These are phyloP conservation scores for Extremus antarcticus DNA, from an alignment of 495 filamentous ascomycete species.

Conservation along the genomic window DNA sequence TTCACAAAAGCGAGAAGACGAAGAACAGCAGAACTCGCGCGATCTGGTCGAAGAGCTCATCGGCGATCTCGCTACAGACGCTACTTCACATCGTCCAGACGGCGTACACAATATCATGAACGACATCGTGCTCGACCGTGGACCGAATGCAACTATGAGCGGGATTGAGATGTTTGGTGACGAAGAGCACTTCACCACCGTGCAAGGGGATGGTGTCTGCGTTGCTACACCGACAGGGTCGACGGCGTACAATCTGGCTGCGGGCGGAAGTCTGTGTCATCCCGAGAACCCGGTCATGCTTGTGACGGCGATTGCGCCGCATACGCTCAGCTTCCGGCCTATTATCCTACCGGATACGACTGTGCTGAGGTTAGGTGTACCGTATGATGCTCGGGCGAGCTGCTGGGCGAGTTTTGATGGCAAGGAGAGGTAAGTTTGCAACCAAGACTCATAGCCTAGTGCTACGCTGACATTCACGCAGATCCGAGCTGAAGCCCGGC, in stretches of 20 bases:
- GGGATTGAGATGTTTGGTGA: slow-evolving; percentile 86
- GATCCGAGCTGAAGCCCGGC: slow-evolving; percentile 72
- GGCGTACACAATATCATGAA: slow-evolving; percentile 82
- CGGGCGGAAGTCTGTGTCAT: slow-evolving; percentile 88
- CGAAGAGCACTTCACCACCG: slow-evolving; percentile 83
- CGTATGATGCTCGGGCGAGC: slow-evolving; percentile 76
- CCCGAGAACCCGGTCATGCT: slow-evolving; percentile 96
- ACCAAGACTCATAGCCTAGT: no score
- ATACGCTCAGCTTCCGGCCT: slow-evolving; percentile 89
- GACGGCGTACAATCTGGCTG: slow-evolving; percentile 94
- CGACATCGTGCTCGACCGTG: slow-evolving; percentile 41
- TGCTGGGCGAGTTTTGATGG: slow-evolving; percentile 98
- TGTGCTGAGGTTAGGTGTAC: slow-evolving; percentile 80
- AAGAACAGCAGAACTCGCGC: slow-evolving; percentile 12
- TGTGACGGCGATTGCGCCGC: slow-evolving; percentile 88
- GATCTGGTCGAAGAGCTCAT: slow-evolving; percentile 87
- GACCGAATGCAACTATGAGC: slow-evolving; percentile 56
- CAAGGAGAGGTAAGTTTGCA: slow-evolving; percentile 51
- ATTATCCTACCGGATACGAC: slow-evolving; percentile 94
- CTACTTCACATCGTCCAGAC: slow-evolving; percentile 69
- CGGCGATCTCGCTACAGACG: slow-evolving; percentile 69
- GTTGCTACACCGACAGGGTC: slow-evolving; percentile 87
- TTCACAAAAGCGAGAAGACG: slow-evolving; percentile 38
- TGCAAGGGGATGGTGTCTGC: slow-evolving; percentile 80
- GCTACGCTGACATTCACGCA: slow-evolving; percentile 18